Evolutionary conservation across 1,284 basidiomycete species (phyloP), one percentile per base, ranked within the genome.

Genomic region (Trichosporon faecale): DNA sequence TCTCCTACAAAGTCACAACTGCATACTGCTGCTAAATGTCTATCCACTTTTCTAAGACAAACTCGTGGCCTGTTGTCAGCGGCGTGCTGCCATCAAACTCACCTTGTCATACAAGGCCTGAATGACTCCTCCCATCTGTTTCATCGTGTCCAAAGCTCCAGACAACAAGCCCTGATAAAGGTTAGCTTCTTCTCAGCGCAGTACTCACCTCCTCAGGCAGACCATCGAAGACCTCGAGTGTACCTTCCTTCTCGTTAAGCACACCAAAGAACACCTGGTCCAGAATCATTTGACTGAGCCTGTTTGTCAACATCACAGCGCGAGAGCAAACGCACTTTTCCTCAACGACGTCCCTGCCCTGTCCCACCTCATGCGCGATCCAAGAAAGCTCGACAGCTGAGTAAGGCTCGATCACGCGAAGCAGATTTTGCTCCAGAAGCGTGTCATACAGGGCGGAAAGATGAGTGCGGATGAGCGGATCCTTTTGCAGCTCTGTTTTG

Each of bases 271-370:
- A 89, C 0, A 95, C 89, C 78, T 96, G 95, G 84, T 99, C 96
- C 55, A 99, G 85, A 74, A 99, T 98, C 96, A 99, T 98, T 82
- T 98, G 96, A 65, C 92, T 94, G 66, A 99, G 84, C 80, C 93
- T 95, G 35, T 21, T 40, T 9, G 75, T 70, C 27, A 67, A 66
- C 23, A 12, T 11, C 33, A 29, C 16, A 8, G 18, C 29, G 7
- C 3, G 16, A 37, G 16, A 25, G 12, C 3, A 44, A 6, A 85
- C 91, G 75, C 74, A 94, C 94, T 98, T 99, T 25, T 91, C 88
- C 84, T 99, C 97, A 6, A 99, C 94, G n/a, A 90, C 91, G 78
- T 94, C 90, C 55, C 93, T 85, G 14, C 92, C 92, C 84, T 98
- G 95, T 1, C 92, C 91, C 11, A 99, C 96, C 72, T 90, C 86